Percentiles rank a stretch among this genome's conserved stretches.
These are phyloP conservation scores for Oryza brachyantha DNA, from an alignment of 176 grass and related monocot species.

Conservation along the genomic window DNA sequence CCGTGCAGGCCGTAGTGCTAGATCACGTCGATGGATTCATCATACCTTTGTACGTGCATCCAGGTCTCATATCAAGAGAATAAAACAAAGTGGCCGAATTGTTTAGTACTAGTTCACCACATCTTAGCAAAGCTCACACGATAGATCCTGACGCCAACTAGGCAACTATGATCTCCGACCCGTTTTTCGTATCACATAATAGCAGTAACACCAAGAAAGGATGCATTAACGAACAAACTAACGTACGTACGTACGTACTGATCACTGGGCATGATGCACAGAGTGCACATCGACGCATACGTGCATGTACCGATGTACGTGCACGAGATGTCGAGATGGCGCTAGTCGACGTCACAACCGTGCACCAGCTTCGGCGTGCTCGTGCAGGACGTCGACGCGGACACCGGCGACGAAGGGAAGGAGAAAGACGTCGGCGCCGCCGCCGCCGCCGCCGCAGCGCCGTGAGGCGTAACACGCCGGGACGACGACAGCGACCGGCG, in stretches of 20 bases:
- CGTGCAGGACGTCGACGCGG: constrained; percentile 43
- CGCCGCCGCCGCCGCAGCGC: not conserved
- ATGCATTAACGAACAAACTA: not conserved
- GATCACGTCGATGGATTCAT: constrained; percentile 33
- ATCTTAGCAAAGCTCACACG: not conserved
- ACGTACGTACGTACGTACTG: not conserved
- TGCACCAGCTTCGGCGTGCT: constrained; percentile 49
- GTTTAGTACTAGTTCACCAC: not conserved
- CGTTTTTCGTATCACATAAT: too few species aligned
- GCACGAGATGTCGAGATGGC: not conserved
- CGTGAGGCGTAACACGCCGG: constrained; percentile 30
- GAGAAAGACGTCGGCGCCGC: constrained; percentile 39
- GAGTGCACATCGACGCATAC: not conserved
- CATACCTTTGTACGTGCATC: not conserved
- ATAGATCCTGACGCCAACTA: constrained; percentile 3
- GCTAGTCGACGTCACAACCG: not conserved
- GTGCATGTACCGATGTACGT: too few species aligned
- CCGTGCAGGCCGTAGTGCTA: constrained; percentile 6
- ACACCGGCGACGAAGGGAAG: constrained; percentile 47
- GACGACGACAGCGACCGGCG: constrained; percentile 35
- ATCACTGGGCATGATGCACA: not conserved
- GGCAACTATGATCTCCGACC: not conserved
- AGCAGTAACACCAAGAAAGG: not conserved
- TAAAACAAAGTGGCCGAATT: not conserved
- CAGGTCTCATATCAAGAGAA: not conserved